Evolutionary conservation across 1,284 basidiomycete genomes (phyloP).

Genomic region (Ustilago trichophora): DNA sequence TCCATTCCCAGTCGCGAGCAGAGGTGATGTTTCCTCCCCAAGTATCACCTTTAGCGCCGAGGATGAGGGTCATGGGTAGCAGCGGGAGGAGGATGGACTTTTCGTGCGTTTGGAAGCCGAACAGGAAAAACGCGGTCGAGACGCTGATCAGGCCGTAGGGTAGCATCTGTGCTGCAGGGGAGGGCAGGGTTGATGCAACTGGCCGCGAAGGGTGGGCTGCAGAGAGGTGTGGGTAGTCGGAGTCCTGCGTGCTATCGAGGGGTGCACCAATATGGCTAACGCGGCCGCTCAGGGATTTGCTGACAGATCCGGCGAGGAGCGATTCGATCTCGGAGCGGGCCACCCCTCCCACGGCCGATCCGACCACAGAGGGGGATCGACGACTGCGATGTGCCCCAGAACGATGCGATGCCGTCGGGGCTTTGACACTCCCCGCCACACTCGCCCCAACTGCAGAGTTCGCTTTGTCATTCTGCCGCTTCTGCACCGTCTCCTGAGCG

Average conservation of each 20-base stretch:
- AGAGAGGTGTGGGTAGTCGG: conserved; percentile 46
- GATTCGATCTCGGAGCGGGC: conserved; percentile 46
- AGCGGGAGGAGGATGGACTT: conserved; percentile 90
- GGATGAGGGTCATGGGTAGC: conserved; percentile 80
- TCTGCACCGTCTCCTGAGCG: conserved; percentile 24
- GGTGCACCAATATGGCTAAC: conserved; percentile 7
- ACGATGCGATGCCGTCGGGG: conserved; percentile 6
- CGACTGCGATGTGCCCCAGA: conserved; percentile 24
- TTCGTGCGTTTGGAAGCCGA: conserved; percentile 95
- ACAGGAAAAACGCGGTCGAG: conserved; percentile 85
- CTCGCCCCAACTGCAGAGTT: background rate
- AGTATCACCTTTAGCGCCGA: conserved; percentile 72
- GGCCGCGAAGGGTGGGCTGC: conserved; percentile 67
- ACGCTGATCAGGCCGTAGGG: conserved; percentile 62
- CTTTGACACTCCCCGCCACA: conserved; percentile 15
- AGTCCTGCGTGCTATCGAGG: conserved; percentile 48
- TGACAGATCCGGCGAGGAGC: conserved; percentile 47
- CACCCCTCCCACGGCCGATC: conserved; percentile 22
- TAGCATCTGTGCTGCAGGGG: conserved; percentile 70
- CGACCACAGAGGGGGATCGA: conserved; percentile 41
- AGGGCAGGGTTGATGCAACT: conserved; percentile 74
- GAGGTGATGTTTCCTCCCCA: conserved; percentile 69
- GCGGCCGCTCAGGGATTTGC: conserved; percentile 20
- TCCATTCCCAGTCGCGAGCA: conserved; percentile 75
- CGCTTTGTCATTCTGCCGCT: background rate